These are phyloP conservation scores for Lentithecium fluviatile DNA, from an alignment of 495 filamentous ascomycete genomes.

Conservation along the genomic window DNA sequence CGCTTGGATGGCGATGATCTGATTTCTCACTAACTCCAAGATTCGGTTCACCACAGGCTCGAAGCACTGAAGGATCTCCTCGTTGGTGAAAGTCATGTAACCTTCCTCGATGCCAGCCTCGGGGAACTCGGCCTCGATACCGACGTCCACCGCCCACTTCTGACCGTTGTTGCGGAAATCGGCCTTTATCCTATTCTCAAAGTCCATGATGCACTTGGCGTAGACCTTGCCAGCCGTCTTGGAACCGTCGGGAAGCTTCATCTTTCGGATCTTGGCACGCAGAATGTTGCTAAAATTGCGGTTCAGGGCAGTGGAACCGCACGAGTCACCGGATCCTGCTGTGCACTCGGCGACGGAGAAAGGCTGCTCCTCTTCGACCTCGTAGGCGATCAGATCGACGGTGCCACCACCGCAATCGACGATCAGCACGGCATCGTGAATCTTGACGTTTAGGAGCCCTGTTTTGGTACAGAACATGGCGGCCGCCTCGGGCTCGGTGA, in stretches of 20 bases:
- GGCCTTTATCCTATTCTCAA: conserved; percentile 75
- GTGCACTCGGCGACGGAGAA: conserved; percentile 75
- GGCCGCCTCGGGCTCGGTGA: conserved; percentile 71
- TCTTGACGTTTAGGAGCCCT: conserved; percentile 69
- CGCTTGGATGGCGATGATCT: conserved; percentile 76
- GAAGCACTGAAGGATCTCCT: conserved; percentile 76
- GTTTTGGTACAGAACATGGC: conserved; percentile 75
- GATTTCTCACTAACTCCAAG: conserved; percentile 69
- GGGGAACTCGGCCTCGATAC: conserved; percentile 74
- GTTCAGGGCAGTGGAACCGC: conserved; percentile 71
- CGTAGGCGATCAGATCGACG: conserved; percentile 74
- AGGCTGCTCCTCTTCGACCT: conserved; percentile 72
- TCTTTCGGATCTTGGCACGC: conserved; percentile 72
- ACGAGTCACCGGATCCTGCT: conserved; percentile 71
- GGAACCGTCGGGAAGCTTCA: conserved; percentile 73
- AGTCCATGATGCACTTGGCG: conserved; percentile 79
- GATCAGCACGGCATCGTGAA: conserved; percentile 71
- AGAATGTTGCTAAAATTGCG: conserved; percentile 75
- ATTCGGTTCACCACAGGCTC: conserved; percentile 76
- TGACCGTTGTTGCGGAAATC: conserved; percentile 79
- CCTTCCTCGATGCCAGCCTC: conserved; percentile 75
- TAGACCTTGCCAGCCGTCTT: conserved; percentile 73
- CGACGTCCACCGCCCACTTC: conserved; percentile 75
- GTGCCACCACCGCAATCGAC: conserved; percentile 75
- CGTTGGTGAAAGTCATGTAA: conserved; percentile 81